phyloP scores from a whole-genome alignment of 2,329 filamentous ascomycete genomes.

The Sphaerulina populicola region DNA sequence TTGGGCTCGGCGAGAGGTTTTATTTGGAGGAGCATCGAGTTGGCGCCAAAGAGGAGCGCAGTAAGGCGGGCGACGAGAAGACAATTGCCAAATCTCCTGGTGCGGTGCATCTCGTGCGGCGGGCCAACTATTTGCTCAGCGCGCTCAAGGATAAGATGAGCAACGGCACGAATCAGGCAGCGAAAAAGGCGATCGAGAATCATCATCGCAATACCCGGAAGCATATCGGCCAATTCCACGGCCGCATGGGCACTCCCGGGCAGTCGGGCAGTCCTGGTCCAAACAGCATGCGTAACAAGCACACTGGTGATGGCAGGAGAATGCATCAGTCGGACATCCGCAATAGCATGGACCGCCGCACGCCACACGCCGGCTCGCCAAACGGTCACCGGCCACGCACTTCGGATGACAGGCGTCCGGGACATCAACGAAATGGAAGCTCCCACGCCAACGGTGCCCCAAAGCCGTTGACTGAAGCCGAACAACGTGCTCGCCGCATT shows the following conservation, averaged over 20 bases:
- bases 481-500: conserved; percentile 46
- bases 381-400: conserved; percentile 43
- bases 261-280: conserved; percentile 67
- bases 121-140: conserved; percentile 91
- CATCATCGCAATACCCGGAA: conserved; percentile 95
- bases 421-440: conserved; percentile 35
- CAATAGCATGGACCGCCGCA: conserved; percentile 35
- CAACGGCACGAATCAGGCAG: conserved; percentile 56
- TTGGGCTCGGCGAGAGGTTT: conserved; percentile 81
- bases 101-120: conserved; percentile 91
- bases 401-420: conserved; percentile 42
- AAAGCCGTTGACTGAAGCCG: conserved; percentile 36
- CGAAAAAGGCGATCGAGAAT: conserved; percentile 76
- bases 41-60: conserved; percentile 90
- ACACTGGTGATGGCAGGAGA: conserved; percentile 30
- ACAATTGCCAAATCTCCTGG: conserved; percentile 79
- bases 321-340: conserved; percentile 27
- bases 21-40: conserved; percentile 98
- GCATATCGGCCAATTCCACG: conserved; percentile 46
- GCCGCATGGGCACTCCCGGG: conserved; percentile 48
- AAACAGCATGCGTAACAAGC: conserved; percentile 31
- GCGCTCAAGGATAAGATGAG: conserved; percentile 77
- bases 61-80: conserved; percentile 59
- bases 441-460: conserved; percentile 34
- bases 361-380: conserved; percentile 36